phyloP scores from a whole-genome alignment of 2,329 filamentous ascomycete species.

The Alternaria brassicae region DNA sequence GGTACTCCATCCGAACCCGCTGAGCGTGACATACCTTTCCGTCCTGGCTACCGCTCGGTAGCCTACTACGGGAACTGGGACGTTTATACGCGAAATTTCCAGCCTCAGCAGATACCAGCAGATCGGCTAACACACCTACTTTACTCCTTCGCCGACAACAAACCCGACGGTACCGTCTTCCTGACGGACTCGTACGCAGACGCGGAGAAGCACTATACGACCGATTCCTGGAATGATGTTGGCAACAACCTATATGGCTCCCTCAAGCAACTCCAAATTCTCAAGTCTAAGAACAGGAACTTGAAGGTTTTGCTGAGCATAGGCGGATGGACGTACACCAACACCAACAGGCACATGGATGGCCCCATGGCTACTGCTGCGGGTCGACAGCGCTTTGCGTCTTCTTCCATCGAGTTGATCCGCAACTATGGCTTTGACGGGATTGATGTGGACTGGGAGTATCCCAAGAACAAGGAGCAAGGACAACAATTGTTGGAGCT shows the following conservation, averaged over 20 bases:
- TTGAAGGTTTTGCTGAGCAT: constrained; percentile 83
- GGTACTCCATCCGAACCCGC: not conserved
- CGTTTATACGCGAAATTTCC: constrained; percentile 84
- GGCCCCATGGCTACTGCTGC: constrained; percentile 68
- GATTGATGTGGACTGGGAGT: constrained; percentile 59
- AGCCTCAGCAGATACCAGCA: constrained; percentile 82
- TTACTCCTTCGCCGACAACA: constrained; percentile 90
- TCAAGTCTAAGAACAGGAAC: constrained; percentile 78
- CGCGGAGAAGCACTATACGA: constrained; percentile 63
- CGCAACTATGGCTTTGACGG: constrained; percentile 77
- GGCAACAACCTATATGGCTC: constrained; percentile 80
- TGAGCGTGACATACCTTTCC: constrained; percentile 1
- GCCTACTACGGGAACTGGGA: constrained; percentile 82
- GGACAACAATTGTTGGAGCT: constrained; percentile 51
- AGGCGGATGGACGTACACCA: constrained; percentile 79
- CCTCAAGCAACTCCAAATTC: constrained; percentile 76
- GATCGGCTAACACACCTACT: constrained; percentile 87
- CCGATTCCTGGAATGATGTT: constrained; percentile 69
- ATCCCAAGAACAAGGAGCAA: constrained; percentile 52
- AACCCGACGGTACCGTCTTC: constrained; percentile 74
- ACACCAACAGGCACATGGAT: constrained; percentile 70
- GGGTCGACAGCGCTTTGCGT: constrained; percentile 71
- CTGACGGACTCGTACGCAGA: constrained; percentile 41
- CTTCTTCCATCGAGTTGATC: constrained; percentile 75
- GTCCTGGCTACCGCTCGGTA: constrained; percentile 46